These are phyloP conservation scores for Porogramme epimiltina DNA, from an alignment of 1,284 basidiomycete species.

Conservation along the genomic window DNA sequence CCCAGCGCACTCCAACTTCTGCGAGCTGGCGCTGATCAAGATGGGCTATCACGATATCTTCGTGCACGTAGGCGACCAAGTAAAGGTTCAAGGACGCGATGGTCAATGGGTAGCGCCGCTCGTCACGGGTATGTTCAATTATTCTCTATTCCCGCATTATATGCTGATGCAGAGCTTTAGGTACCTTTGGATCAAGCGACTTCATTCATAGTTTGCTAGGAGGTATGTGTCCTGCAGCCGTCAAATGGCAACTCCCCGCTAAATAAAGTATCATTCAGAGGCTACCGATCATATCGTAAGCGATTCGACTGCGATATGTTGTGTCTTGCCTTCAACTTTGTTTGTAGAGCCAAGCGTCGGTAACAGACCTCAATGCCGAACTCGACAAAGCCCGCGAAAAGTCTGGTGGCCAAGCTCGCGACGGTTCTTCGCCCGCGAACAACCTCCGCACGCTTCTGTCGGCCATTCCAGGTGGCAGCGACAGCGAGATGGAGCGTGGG, in stretches of 20 bases:
- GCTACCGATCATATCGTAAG: constrained; percentile 72
- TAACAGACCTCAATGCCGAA: constrained; percentile 84
- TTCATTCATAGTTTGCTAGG: constrained; percentile 80
- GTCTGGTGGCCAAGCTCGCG: constrained; percentile 43
- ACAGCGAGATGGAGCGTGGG: constrained; percentile 67
- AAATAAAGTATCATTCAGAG: constrained; percentile 41
- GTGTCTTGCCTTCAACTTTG: not conserved
- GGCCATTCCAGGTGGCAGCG: constrained; percentile 62
- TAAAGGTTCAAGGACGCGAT: constrained; percentile 75
- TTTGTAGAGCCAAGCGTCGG: constrained; percentile 61
- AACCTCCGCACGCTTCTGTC: constrained; percentile 56
- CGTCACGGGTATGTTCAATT: constrained; percentile 66
- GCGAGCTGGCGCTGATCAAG: constrained; percentile 76
- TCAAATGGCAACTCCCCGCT: constrained; percentile 7
- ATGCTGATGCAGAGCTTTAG: constrained; percentile 27
- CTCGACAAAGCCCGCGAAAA: constrained; percentile 69
- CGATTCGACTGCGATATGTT: constrained; percentile 2
- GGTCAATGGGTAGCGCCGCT: constrained; percentile 81
- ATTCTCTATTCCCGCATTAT: not conserved
- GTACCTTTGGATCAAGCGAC: constrained; percentile 87
- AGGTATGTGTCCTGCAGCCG: constrained; percentile 42
- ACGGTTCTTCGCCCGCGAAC: constrained; percentile 39
- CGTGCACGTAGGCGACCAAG: constrained; percentile 86
- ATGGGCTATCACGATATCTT: constrained; percentile 83
- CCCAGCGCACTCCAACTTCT: constrained; percentile 89